Percentiles rank a stretch among this genome's conserved stretches.
Conservation (phyloP, 2,329 filamentous ascomycete genomes). For the Neonectria magnoliae region DNA sequence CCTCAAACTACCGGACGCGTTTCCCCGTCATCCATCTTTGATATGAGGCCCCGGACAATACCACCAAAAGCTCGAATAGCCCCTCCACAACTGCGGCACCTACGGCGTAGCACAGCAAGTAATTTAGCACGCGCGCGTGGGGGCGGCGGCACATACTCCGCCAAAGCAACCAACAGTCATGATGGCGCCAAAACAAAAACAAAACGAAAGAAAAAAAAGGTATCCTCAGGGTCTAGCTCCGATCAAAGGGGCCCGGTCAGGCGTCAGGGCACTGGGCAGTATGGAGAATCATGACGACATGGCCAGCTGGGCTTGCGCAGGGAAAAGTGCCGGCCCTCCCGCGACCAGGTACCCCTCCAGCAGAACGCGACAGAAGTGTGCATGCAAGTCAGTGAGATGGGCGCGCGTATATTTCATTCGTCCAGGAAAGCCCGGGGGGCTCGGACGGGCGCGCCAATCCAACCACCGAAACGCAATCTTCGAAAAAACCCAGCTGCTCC, state of each 20-base stretch:
- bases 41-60: background rate
- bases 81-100: background rate
- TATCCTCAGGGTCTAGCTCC: background rate
- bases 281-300: constrained; percentile 17
- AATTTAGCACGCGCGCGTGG: background rate
- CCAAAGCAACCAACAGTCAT: background rate
- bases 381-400: background rate
- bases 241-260: constrained; percentile 5
- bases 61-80: background rate
- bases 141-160: background rate
- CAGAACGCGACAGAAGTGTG: background rate
- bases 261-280: background rate
- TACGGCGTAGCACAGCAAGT: no score
- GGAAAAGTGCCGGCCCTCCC: constrained; percentile 16
- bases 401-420: constrained; percentile 1
- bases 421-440: background rate
- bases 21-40: background rate
- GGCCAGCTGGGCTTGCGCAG: background rate
- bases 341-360: background rate
- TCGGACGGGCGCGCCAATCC: background rate
- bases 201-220: background rate
- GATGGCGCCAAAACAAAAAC: background rate
- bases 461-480: background rate
- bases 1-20: constrained; percentile 2
- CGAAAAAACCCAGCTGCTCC: background rate